Evolutionary conservation across 306 rosid species (phyloP).

Genomic region (Canavalia gladiata): DNA sequence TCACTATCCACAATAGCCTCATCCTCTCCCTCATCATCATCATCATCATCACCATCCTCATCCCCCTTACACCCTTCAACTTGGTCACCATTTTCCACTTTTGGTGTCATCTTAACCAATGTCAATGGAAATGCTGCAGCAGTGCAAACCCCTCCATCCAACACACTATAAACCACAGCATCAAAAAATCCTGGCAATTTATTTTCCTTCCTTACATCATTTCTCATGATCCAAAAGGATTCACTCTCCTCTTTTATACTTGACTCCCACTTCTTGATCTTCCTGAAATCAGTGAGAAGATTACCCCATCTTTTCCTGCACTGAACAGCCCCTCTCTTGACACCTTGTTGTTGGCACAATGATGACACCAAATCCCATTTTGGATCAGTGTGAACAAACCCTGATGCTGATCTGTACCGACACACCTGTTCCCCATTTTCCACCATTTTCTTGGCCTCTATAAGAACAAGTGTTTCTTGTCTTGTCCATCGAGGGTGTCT

Average conservation of each 20-base stretch:
- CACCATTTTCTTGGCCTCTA: constrained; percentile 59
- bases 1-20: constrained; percentile 52
- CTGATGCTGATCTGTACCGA: constrained; percentile 37
- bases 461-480: constrained; percentile 58
- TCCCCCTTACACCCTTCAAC: constrained; percentile 23
- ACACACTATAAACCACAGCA: constrained; percentile 50
- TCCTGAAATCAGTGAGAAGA: constrained; percentile 62
- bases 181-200: constrained; percentile 63
- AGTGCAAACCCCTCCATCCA: constrained; percentile 54
- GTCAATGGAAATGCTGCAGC: constrained; percentile 55
- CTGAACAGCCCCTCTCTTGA: constrained; percentile 61
- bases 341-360: constrained; percentile 55
- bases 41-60: constrained; percentile 28
- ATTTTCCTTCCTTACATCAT: constrained; percentile 52
- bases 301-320: constrained; percentile 66
- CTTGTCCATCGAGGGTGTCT: constrained; percentile 69
- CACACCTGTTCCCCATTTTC: constrained; percentile 52
- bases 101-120: constrained; percentile 40
- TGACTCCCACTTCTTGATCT: constrained; percentile 63
- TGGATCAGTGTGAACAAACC: constrained; percentile 44
- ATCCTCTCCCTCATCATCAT: constrained; percentile 42
- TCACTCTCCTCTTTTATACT: constrained; percentile 41
- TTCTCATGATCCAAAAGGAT: constrained; percentile 65
- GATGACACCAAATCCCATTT: constrained; percentile 65
- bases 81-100: constrained; percentile 36